A percentile compares a stretch with the other conserved stretches of the same genome.
These are phyloP conservation scores for Malus sylvestris DNA, from an alignment of 306 rosid genomes.

Conservation along the genomic window DNA sequence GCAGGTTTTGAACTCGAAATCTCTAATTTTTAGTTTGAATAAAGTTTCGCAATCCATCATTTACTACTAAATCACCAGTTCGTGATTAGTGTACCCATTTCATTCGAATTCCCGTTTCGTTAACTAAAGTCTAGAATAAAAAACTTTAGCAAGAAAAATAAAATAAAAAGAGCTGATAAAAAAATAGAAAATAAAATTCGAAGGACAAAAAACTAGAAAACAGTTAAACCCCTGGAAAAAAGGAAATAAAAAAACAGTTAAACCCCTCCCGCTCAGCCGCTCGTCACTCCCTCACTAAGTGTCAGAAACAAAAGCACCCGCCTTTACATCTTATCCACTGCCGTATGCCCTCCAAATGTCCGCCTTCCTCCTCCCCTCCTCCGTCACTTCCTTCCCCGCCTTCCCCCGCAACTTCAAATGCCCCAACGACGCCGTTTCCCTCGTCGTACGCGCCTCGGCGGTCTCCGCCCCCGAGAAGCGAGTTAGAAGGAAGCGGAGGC, in stretches of 20 bases:
- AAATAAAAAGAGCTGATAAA: no score
- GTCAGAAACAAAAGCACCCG: background rate
- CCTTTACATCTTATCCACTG: conserved; percentile 16
- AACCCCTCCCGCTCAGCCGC: conserved; percentile 6
- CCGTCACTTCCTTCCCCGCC: background rate
- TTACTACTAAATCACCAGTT: no score
- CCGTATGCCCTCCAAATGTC: conserved; percentile 10
- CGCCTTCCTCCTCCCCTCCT: conserved; percentile 11
- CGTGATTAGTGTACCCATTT: no score
- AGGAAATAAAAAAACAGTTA: background rate
- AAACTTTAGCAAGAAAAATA: no score
- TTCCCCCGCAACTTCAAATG: conserved; percentile 9
- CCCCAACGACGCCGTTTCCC: conserved; percentile 8
- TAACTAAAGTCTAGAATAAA: no score
- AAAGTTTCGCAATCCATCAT: no score
- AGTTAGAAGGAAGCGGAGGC: conserved; percentile 45
- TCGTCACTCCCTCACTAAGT: background rate
- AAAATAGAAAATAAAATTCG: no score
- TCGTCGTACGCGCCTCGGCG: conserved; percentile 39
- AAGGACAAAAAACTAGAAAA: background rate
- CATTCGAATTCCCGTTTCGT: no score
- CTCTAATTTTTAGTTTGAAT: no score
- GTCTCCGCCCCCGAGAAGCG: conserved; percentile 60
- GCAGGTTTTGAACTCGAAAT: rapidly evolving
- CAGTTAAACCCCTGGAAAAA: background rate